These are phyloP conservation scores for Ajuga chamaepitys DNA, from an alignment of 257 asterid species.

Conservation along the genomic window DNA sequence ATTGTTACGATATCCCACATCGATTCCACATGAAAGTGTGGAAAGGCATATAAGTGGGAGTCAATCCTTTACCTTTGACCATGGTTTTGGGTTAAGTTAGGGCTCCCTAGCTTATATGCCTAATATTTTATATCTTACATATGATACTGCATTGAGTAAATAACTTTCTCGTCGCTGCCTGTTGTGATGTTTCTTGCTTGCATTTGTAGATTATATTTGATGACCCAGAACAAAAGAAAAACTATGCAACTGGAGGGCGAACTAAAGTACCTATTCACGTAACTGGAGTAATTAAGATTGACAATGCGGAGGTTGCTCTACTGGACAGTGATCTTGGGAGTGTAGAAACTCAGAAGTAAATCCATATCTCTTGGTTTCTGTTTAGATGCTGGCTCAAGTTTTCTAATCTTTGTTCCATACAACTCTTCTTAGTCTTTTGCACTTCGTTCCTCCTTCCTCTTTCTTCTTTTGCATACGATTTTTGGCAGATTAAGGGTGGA, in stretches of 20 bases:
- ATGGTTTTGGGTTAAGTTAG: too few species aligned
- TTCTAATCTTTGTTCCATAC: background rate
- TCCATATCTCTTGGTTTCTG: slow-evolving; percentile 15
- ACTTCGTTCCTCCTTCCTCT: background rate
- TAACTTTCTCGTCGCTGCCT: background rate
- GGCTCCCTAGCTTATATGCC: too few species aligned
- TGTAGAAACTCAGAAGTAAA: slow-evolving; percentile 60
- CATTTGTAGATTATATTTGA: slow-evolving; percentile 57
- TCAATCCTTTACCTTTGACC: too few species aligned
- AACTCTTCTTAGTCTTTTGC: background rate
- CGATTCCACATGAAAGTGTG: too few species aligned
- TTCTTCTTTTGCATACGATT: background rate
- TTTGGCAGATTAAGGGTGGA: background rate
- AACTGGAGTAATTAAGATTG: slow-evolving; percentile 62
- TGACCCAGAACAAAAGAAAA: slow-evolving; percentile 63
- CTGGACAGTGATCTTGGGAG: slow-evolving; percentile 85
- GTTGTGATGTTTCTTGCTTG: slow-evolving; percentile 12
- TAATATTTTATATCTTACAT: slow-evolving; percentile 1
- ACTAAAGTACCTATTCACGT: slow-evolving; percentile 60
- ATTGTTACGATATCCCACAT: too few species aligned
- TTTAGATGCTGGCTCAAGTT: background rate
- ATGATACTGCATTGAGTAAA: background rate
- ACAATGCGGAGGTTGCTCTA: slow-evolving; percentile 60
- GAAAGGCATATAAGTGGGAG: too few species aligned
- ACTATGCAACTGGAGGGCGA: slow-evolving; percentile 84